Conservation (phyloP, 176 grass and related monocot species). For the sorghum (Sorghum bicolor) region Sorghum_bicolor_NCBIv3 NC_012871.2:9683501-9684000, state of each 20-base stretch:
- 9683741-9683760: too few relatives aligned
- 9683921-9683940: not conserved
- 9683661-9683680: constrained; percentile 24
- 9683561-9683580: not conserved
- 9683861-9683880: not conserved
- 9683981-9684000: not conserved
- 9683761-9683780: too few relatives aligned
- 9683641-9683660: constrained; percentile 5
- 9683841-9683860: not conserved
- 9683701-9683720: constrained; percentile 18
- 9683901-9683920: not conserved
- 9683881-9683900: constrained; percentile 10
- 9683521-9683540: not conserved
- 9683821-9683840: not conserved
- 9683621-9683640: constrained; percentile 6
- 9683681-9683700: not conserved
- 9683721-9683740: not conserved
- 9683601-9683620: not conserved
- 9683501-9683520: too few relatives aligned
- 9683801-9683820: too few relatives aligned
- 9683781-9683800: too few relatives aligned
- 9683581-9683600: not conserved
- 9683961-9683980: not conserved
- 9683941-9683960: not conserved
- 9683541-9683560: not conserved